Evolutionary conservation across 2,329 filamentous ascomycete genomes (phyloP).

Genomic region (Cercospora canescens): DNA sequence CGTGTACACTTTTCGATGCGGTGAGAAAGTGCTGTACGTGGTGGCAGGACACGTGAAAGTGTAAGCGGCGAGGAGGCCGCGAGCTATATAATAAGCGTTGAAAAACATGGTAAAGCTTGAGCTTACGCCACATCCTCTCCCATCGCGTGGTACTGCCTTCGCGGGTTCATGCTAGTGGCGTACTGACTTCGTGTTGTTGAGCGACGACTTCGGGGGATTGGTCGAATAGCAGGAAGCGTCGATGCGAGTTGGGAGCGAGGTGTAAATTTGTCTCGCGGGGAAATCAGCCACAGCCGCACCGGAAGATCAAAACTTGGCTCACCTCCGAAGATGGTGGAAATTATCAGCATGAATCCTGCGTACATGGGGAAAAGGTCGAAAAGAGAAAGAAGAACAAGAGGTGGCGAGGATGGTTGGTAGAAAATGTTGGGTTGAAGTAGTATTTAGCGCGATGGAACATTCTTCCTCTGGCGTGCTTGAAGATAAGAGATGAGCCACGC

Average conservation of each 20-base stretch:
- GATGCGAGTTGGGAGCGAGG: not conserved
- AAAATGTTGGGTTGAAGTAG: not conserved
- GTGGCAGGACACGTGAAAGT: not conserved
- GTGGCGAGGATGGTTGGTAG: not conserved
- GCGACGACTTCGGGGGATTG: not conserved
- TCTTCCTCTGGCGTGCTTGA: constrained; percentile 16
- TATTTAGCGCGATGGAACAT: not conserved
- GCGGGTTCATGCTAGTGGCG: not conserved
- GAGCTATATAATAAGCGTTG: not conserved
- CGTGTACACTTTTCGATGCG: not conserved
- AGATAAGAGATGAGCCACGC: constrained; percentile 33
- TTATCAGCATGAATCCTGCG: not conserved
- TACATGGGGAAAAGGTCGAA: not conserved
- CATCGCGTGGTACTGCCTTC: not conserved
- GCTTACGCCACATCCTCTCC: not conserved
- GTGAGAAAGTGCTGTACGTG: not conserved
- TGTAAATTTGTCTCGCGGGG: constrained; percentile 8
- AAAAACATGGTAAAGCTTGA: not conserved
- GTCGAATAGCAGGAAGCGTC: not conserved
- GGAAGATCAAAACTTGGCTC: not conserved
- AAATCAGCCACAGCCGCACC: constrained; percentile 8
- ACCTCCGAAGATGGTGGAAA: constrained; percentile 7
- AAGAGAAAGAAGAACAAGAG: not conserved
- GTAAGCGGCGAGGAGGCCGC: not conserved
- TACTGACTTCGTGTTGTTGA: not conserved